Percentiles rank a stretch among this genome's conserved stretches.
phyloP scores from a whole-genome alignment of 1,139 yeast species.

The Kodamaea alishanica region DNA sequence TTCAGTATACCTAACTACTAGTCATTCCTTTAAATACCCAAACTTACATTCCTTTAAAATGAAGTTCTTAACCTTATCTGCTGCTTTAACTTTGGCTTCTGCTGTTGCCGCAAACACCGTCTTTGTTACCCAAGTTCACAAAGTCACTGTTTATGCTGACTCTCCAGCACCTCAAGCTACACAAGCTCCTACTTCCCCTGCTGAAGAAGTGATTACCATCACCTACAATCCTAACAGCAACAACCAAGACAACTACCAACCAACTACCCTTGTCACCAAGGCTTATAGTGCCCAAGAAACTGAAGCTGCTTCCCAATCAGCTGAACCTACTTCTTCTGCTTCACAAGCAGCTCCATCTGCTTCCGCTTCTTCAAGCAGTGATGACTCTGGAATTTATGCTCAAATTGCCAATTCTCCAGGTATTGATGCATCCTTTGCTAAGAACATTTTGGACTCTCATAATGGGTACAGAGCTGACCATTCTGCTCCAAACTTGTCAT shows the following conservation, averaged over 20 bases:
- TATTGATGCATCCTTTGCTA: conserved; percentile 32
- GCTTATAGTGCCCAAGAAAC: not conserved
- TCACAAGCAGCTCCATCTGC: conserved; percentile 3
- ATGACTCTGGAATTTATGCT: conserved; percentile 11
- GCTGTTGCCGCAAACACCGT: conserved; percentile 20
- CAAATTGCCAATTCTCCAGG: conserved; percentile 13
- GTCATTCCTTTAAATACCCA: conserved; percentile 1
- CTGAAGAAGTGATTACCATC: conserved; percentile 1
- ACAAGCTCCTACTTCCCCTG: conserved; percentile 3
- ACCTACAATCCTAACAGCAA: conserved; percentile 1
- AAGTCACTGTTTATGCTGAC: conserved; percentile 20
- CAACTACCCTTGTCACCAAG: conserved; percentile 11
- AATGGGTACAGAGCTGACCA: conserved; percentile 67
- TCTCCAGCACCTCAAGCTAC: conserved; percentile 4
- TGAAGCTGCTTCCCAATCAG: not conserved
- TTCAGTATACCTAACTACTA: conserved; percentile 1
- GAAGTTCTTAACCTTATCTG: conserved; percentile 19
- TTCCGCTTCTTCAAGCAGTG: conserved; percentile 8
- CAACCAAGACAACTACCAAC: not conserved
- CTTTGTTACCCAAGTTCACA: conserved; percentile 24
- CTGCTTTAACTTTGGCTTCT: conserved; percentile 15
- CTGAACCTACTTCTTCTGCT: not conserved
- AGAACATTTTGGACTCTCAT: conserved; percentile 53
- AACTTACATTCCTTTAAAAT: conserved; percentile 8
- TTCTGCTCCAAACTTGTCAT: conserved; percentile 54